Evolutionary conservation across 192 early-diverging fungal genomes (phyloP).

Genomic region (Ambispora gerdemannii): DNA sequence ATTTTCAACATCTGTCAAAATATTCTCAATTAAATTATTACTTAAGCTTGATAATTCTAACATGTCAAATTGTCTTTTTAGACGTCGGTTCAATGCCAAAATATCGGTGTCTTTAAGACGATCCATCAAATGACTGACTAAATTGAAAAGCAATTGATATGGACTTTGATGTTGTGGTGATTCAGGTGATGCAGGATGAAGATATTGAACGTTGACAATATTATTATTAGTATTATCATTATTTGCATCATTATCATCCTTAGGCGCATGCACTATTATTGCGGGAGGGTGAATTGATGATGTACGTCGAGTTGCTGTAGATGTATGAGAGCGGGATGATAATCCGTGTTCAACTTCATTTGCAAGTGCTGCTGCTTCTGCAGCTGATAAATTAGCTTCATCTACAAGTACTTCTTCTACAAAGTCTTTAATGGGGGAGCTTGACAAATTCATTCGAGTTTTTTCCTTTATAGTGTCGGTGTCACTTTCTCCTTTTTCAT

Average conservation of each 20-base stretch:
- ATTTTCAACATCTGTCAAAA: conserved; percentile 47
- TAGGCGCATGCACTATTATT: not conserved
- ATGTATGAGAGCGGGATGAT: conserved; percentile 6
- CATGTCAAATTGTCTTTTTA: conserved; percentile 56
- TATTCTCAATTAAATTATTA: conserved; percentile 53
- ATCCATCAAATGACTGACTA: conserved; percentile 41
- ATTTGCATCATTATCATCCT: not conserved
- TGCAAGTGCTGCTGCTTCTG: conserved; percentile 26
- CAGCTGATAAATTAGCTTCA: conserved; percentile 27
- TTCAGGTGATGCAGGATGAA: not conserved
- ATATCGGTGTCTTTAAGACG: conserved; percentile 50
- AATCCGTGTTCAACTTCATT: conserved; percentile 25
- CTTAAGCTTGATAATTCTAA: conserved; percentile 51
- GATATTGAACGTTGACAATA: no score
- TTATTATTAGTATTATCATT: not conserved
- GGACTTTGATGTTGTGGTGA: conserved; percentile 37
- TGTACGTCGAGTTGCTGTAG: not conserved
- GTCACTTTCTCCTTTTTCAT: not conserved
- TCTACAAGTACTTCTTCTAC: conserved; percentile 27
- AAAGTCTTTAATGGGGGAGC: conserved; percentile 25
- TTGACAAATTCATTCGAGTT: conserved; percentile 3
- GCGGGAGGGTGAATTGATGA: not conserved
- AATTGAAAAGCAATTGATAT: conserved; percentile 42
- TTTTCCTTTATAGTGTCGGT: conserved; percentile 14
- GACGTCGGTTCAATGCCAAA: conserved; percentile 48